Conservation (phyloP, 164 flowering plant species). For the Macadamia tetraphylla region DNA sequence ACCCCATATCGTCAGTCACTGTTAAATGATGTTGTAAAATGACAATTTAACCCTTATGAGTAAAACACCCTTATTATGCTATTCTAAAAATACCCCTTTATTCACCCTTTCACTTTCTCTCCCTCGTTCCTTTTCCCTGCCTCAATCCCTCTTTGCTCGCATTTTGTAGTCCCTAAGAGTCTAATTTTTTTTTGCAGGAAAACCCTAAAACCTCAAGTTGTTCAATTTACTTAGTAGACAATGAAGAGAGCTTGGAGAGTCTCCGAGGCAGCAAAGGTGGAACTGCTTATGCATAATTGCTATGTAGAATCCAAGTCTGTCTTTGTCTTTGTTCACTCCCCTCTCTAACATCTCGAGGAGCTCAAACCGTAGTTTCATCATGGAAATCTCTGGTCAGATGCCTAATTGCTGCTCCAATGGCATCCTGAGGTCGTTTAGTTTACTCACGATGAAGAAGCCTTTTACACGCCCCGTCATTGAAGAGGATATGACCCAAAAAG, state of each 20-base stretch:
- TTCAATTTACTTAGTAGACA: neutral
- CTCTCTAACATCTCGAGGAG: neutral
- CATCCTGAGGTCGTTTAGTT: slow-evolving; percentile 2
- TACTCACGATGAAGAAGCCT: slow-evolving; percentile 25
- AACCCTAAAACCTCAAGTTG: neutral
- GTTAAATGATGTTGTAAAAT: too few species aligned
- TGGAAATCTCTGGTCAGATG: slow-evolving; percentile 1
- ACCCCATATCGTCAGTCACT: too few species aligned
- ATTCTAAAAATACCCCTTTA: too few species aligned
- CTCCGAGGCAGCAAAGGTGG: slow-evolving; percentile 22
- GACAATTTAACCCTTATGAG: too few species aligned
- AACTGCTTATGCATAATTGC: slow-evolving; percentile 15
- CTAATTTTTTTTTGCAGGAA: neutral
- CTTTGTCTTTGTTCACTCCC: slow-evolving; percentile 11
- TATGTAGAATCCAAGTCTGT: slow-evolving; percentile 7
- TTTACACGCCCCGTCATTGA: neutral
- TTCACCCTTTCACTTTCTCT: too few species aligned
- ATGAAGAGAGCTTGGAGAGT: slow-evolving; percentile 35
- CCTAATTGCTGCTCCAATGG: slow-evolving; percentile 4
- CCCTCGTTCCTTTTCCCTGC: too few species aligned
- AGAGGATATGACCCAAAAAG: slow-evolving; percentile 10
- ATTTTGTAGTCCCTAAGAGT: too few species aligned
- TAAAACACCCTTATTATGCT: too few species aligned
- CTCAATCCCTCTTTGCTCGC: too few species aligned
- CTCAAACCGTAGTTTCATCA: slow-evolving; percentile 5